Base-by-base conservation (phyloP, 1,284 basidiomycete species). In the Heterobasidion annosum region DNA sequence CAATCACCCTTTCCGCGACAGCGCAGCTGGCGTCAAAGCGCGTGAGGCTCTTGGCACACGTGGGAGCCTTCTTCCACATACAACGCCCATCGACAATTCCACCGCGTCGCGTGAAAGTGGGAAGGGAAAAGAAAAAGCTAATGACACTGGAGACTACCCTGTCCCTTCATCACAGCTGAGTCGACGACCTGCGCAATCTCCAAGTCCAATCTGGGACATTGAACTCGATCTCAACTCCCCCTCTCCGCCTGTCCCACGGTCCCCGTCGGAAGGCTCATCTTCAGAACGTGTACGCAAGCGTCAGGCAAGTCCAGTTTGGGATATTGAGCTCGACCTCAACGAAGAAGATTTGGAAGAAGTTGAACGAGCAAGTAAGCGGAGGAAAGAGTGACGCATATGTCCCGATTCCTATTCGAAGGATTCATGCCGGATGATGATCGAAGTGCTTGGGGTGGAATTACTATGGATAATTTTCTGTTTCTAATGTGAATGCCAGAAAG, bases 1-100 rank as follows among this genome's bases (percentile, higher is more conserved):
- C 63, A 83, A 88, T 54, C 86, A 85, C 57, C 86, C 89, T 1
- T 82, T 91, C 62, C 75, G 84, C 51, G 83, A 83, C 3, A 78
- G 71, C 45, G 73, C 77, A 0, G 65, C 67, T 64, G n/a, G 42
- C 5, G n/a, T 15, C 40, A 42, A 15, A 13, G 54, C 18, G 15
- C 51, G 2, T 3, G 10, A 45, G 15, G n/a, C 37, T 19, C 7
- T 34, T 35, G 12, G 42, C 15, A 25, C 1, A 9, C 46, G 4
- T 15, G 49, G 2, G 18, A 46, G 0, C 13, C 34, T 8, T 12
- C 40, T 13, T 3, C 50, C 25, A 13, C 40, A n/a, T 2, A 18
- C 35, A 12, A 34, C 16, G 19, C 19, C 46, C n/a, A n/a, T 19
- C 45, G 13, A 35, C 10, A 34, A 12, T 34, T 9, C 48, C 34